These are phyloP conservation scores for Breviolum minutum DNA, from an alignment of 73 alveolate genomes.

Conservation along the genomic window DNA sequence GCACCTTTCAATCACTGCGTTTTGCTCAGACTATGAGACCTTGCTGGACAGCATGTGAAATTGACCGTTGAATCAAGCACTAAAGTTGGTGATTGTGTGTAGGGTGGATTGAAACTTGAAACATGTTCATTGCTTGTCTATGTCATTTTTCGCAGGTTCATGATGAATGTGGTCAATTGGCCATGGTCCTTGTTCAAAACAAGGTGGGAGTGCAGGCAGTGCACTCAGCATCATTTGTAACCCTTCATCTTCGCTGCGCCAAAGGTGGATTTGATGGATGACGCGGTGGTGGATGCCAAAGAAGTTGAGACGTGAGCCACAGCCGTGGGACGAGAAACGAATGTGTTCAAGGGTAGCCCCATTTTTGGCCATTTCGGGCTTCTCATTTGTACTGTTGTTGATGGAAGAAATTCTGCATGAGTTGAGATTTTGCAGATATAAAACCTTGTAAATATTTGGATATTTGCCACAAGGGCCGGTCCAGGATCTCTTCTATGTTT, in stretches of 20 bases:
- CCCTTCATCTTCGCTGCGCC: no score
- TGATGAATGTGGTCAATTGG: constrained; percentile 98
- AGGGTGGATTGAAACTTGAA: no score
- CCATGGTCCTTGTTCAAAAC: constrained; percentile 97
- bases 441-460: neutral
- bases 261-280: constrained; percentile 97
- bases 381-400: no score
- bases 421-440: no score
- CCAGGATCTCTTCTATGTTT: no score
- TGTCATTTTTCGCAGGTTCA: constrained; percentile 94
- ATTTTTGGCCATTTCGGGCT: neutral
- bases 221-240: neutral
- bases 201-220: neutral
- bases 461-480: no score
- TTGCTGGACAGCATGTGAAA: neutral
- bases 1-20: neutral
- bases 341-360: no score
- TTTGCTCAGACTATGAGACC: neutral
- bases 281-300: constrained; percentile 96
- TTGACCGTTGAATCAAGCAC: no score
- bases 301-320: constrained; percentile 96
- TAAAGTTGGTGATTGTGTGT: no score
- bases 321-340: no score
- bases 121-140: no score
- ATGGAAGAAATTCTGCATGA: no score